Evolutionary conservation across 2,329 filamentous ascomycete species (phyloP).

Genomic region (Lasiodiplodia gonubiensis): DNA sequence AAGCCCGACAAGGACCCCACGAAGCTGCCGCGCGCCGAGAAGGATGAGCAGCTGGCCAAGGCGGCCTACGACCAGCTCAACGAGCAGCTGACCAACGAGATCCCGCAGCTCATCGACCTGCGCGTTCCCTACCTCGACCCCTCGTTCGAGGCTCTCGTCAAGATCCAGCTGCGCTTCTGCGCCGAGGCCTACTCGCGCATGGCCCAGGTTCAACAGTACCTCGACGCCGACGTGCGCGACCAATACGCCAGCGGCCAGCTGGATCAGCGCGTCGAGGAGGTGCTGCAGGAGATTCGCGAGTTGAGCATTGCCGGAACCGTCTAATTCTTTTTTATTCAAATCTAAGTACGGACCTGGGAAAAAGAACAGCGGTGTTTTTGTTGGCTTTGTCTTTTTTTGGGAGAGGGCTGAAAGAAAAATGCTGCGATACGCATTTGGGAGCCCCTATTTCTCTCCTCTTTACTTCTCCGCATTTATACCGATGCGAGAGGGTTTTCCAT

Average conservation of each 20-base stretch:
- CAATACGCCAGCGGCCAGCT: conserved; percentile 94
- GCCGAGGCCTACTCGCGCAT: conserved; percentile 97
- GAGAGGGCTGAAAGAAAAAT: neutral
- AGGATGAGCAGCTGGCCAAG: conserved; percentile 94
- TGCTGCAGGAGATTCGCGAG: conserved; percentile 95
- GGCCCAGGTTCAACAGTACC: conserved; percentile 98
- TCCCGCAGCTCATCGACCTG: conserved; percentile 95
- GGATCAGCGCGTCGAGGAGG: conserved; percentile 90
- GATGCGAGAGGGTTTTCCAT: neutral
- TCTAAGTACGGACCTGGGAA: neutral
- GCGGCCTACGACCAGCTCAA: conserved; percentile 95
- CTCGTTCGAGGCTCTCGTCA: conserved; percentile 95
- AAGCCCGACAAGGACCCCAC: conserved; percentile 99
- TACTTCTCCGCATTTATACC: neutral
- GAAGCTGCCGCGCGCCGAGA: conserved; percentile 93
- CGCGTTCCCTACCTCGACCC: conserved; percentile 97
- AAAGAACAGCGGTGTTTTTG: neutral
- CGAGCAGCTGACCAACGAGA: conserved; percentile 89
- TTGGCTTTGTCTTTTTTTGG: neutral
- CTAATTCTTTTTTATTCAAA: conserved; percentile 28
- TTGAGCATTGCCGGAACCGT: conserved; percentile 86
- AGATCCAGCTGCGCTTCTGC: conserved; percentile 97
- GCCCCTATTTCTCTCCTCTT: neutral
- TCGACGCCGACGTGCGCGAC: conserved; percentile 93
- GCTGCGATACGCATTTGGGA: neutral